phyloP scores from a whole-genome alignment of 1,284 basidiomycete genomes.

The Pyrrhoderma lamaoense region DNA sequence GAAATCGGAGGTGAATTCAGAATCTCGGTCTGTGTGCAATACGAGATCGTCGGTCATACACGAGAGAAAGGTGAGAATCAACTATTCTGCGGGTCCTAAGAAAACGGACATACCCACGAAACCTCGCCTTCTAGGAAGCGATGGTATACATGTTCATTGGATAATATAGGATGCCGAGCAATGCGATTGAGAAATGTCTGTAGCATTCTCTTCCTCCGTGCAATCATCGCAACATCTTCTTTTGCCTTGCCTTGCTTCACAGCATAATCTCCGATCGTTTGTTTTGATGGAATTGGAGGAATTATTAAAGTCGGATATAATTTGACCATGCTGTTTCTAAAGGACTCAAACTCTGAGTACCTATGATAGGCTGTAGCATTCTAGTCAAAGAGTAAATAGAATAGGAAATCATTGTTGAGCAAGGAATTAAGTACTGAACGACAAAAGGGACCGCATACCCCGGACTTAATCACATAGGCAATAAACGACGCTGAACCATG shows the following conservation, averaged over 20 bases:
- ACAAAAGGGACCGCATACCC: slow-evolving; percentile 49
- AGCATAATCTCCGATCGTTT: slow-evolving; percentile 93
- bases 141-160: slow-evolving; percentile 92
- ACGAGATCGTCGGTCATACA: too few species aligned
- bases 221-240: slow-evolving; percentile 91
- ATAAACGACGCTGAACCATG: slow-evolving; percentile 88
- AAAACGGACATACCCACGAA: slow-evolving; percentile 68
- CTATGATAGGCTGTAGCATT: slow-evolving; percentile 80
- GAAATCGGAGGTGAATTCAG: slow-evolving; percentile 88
- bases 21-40: slow-evolving; percentile 67
- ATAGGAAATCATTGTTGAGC: slow-evolving; percentile 11
- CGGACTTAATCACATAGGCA: slow-evolving; percentile 87
- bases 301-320: slow-evolving; percentile 96
- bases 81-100: too few species aligned
- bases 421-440: neutral
- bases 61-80: too few species aligned
- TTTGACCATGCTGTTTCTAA: slow-evolving; percentile 77
- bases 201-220: slow-evolving; percentile 87
- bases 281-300: slow-evolving; percentile 97
- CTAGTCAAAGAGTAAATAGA: slow-evolving; percentile 35
- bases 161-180: slow-evolving; percentile 85
- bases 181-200: slow-evolving; percentile 92
- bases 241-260: slow-evolving; percentile 96
- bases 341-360: slow-evolving; percentile 96
- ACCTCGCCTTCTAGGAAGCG: slow-evolving; percentile 93